Percentiles rank a stretch among this genome's conserved stretches.
Conservation (phyloP, 768 basidiomycete species). For the Leccinellum rugosiceps region DNA sequence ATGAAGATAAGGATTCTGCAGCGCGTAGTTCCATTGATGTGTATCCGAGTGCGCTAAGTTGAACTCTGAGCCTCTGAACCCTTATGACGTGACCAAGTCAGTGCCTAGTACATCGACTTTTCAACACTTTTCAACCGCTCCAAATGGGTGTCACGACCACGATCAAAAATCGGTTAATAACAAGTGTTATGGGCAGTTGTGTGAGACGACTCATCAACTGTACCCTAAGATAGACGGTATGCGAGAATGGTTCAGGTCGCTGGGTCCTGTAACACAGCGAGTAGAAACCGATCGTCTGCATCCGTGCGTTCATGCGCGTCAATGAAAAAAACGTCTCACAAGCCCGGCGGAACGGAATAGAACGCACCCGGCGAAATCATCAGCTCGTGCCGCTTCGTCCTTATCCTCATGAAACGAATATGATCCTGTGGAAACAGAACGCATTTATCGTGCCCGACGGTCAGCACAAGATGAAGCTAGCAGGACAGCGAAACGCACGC, state of each 20-base stretch:
- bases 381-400: constrained; percentile 87
- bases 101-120: too few relatives aligned
- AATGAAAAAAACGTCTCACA: not conserved
- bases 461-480: not conserved
- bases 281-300: constrained; percentile 72
- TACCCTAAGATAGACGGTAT: not conserved
- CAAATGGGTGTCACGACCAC: too few relatives aligned
- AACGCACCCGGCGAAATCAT: constrained; percentile 89
- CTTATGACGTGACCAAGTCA: too few relatives aligned
- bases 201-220: too few relatives aligned
- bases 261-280: constrained; percentile 83
- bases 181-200: too few relatives aligned
- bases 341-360: not conserved
- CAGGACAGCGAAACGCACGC: constrained; percentile 39
- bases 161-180: too few relatives aligned
- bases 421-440: constrained; percentile 58
- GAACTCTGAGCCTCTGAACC: too few relatives aligned
- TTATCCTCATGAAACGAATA: constrained; percentile 83
- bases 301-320: not conserved
- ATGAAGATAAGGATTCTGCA: too few relatives aligned
- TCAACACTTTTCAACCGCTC: too few relatives aligned
- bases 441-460: not conserved
- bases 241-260: constrained; percentile 33
- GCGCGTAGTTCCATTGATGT: too few relatives aligned
- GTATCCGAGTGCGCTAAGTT: too few relatives aligned